These are phyloP conservation scores for Phytopythium ostracodes DNA, from an alignment of 352 stramenopile species.

Conservation along the genomic window DNA sequence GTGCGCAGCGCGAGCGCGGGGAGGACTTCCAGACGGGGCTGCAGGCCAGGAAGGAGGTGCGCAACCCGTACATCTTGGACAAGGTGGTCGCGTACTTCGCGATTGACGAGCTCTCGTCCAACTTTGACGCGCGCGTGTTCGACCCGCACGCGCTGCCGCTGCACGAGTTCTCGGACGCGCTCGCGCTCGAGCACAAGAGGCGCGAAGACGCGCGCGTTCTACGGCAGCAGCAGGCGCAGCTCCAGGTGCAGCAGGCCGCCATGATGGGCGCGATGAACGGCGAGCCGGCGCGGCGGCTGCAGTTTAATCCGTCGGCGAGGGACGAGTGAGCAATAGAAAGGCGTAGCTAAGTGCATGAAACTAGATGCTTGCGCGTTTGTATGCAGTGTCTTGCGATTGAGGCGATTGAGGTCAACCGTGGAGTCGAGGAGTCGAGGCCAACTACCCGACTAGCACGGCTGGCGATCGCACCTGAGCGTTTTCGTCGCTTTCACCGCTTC, in stretches of 20 bases:
- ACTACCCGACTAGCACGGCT: background rate
- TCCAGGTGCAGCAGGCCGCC: constrained; percentile 20
- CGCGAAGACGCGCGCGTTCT: constrained; percentile 31
- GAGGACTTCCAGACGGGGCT: constrained; percentile 67
- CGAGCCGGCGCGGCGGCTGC: constrained; percentile 13
- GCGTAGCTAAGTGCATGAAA: no score
- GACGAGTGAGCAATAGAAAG: background rate
- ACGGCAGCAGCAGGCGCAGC: constrained; percentile 33
- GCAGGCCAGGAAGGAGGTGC: constrained; percentile 80
- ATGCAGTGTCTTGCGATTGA: background rate
- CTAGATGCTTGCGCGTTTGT: no score
- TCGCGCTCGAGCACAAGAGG: constrained; percentile 64
- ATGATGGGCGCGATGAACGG: background rate
- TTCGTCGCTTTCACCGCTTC: background rate
- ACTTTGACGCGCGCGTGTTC: constrained; percentile 62
- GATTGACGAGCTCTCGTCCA: constrained; percentile 79
- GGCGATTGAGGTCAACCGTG: no score
- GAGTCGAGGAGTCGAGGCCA: no score
- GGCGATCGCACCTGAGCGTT: background rate
- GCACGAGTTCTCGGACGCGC: constrained; percentile 65
- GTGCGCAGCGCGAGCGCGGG: constrained; percentile 23
- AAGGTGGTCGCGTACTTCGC: constrained; percentile 86
- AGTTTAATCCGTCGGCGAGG: constrained; percentile 17
- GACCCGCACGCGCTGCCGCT: constrained; percentile 62
- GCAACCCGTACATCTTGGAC: constrained; percentile 84